phyloP scores from a whole-genome alignment of 192 early-diverging fungal species.

The Coemansia furcata region DNA sequence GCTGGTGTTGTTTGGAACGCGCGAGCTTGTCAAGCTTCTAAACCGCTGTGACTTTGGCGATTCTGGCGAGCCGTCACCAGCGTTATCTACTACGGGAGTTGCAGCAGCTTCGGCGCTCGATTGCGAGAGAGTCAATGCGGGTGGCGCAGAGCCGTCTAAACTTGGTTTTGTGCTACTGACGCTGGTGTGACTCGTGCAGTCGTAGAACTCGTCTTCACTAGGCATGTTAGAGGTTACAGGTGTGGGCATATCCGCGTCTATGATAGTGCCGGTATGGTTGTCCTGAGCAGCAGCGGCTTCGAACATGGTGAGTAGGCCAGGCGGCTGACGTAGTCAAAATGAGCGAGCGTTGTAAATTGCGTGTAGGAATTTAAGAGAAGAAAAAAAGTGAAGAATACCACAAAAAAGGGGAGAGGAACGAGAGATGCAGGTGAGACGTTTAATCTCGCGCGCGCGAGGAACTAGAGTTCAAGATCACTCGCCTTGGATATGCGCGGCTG shows the following conservation, averaged over 20 bases:
- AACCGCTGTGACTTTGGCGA: slow-evolving; percentile 18
- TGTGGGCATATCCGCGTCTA: background rate
- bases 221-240: background rate
- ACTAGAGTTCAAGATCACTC: background rate
- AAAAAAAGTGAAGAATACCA: background rate
- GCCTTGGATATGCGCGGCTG: background rate
- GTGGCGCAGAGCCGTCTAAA: slow-evolving; percentile 5
- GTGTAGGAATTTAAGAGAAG: background rate
- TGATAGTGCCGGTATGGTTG: background rate
- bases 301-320: background rate
- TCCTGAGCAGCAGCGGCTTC: background rate
- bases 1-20: slow-evolving; percentile 6
- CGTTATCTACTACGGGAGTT: background rate
- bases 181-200: slow-evolving; percentile 31
- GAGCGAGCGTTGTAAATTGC: background rate
- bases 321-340: background rate
- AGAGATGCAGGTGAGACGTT: background rate
- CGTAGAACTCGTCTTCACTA: slow-evolving; percentile 46
- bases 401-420: background rate
- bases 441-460: background rate
- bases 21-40: slow-evolving; percentile 31
- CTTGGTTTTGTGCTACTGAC: slow-evolving; percentile 30
- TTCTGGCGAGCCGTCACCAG: background rate
- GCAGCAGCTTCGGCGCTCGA: slow-evolving; percentile 3
- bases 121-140: background rate